These are phyloP conservation scores for Backusella luteola DNA, from an alignment of 192 early-diverging fungal species.

Conservation along the genomic window DNA sequence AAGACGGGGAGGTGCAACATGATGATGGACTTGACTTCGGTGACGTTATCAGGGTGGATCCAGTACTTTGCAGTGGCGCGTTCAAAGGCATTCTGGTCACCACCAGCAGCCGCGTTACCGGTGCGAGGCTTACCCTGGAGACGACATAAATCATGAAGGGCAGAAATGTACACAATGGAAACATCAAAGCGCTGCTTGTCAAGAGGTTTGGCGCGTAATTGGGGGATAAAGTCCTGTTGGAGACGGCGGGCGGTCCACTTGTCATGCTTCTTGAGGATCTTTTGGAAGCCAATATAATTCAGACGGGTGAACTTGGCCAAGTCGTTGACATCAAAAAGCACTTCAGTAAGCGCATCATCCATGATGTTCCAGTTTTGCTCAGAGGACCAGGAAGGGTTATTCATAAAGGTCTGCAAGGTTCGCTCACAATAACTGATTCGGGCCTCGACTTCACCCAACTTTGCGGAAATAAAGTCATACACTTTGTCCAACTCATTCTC, in stretches of 20 bases:
- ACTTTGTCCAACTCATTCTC: constrained; percentile 91
- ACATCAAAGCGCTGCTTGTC: constrained; percentile 87
- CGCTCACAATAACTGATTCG: constrained; percentile 69
- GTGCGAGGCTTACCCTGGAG: constrained; percentile 40
- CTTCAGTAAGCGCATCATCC: constrained; percentile 63
- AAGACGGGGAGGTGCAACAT: constrained; percentile 37
- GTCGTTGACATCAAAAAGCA: constrained; percentile 77
- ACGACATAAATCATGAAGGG: constrained; percentile 70
- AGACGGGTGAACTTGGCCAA: constrained; percentile 76
- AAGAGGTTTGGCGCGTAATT: constrained; percentile 79
- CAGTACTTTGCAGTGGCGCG: constrained; percentile 67
- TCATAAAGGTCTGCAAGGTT: constrained; percentile 48
- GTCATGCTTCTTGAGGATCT: constrained; percentile 99
- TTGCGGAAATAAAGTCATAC: constrained; percentile 68
- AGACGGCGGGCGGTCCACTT: constrained; percentile 79
- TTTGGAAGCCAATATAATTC: constrained; percentile 82
- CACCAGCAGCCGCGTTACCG: constrained; percentile 36
- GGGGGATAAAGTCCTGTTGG: constrained; percentile 70
- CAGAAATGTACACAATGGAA: constrained; percentile 82
- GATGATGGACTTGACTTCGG: constrained; percentile 41
- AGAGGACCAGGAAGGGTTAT: constrained; percentile 50
- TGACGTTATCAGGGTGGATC: constrained; percentile 42
- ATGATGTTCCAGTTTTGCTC: constrained; percentile 50
- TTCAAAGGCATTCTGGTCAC: constrained; percentile 61
- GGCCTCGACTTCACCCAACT: constrained; percentile 73